A percentile compares a stretch with the other conserved stretches of the same genome.
Conservation (phyloP, 257 asterid genomes). For the Jacaranda mimosifolia region DNA sequence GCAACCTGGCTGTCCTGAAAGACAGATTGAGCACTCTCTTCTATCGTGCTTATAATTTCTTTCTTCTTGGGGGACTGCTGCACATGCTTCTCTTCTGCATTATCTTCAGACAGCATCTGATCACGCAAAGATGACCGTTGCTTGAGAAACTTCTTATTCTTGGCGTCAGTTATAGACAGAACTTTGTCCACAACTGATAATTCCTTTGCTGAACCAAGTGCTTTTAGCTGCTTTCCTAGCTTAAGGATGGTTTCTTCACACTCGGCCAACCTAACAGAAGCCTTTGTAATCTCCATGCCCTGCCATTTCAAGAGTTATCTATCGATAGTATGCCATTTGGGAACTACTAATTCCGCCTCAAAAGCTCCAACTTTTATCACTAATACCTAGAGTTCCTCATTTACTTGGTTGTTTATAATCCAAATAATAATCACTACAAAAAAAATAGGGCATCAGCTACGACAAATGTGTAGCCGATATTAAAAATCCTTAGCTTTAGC, state of each 20-base stretch:
- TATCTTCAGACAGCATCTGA: conserved; percentile 70
- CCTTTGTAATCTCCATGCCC: conserved; percentile 85
- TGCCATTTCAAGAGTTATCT: conserved; percentile 43
- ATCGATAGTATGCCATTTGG: background rate
- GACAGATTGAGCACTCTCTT: conserved; percentile 12
- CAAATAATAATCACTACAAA: background rate
- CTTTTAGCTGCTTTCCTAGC: conserved; percentile 77
- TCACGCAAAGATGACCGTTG: conserved; percentile 78
- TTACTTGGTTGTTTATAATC: background rate
- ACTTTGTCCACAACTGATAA: conserved; percentile 50
- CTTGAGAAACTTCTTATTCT: conserved; percentile 38
- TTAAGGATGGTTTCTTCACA: conserved; percentile 79
- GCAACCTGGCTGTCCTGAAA: conserved; percentile 16
- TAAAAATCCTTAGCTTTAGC: no score
- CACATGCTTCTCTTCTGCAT: conserved; percentile 26
- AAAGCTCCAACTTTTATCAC: background rate
- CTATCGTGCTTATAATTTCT: conserved; percentile 39
- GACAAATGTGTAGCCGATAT: no score
- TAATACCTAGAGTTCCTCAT: background rate
- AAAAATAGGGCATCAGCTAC: no score
- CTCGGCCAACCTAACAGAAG: conserved; percentile 79
- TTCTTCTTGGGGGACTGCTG: conserved; percentile 48
- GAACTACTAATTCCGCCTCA: background rate
- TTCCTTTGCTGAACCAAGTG: conserved; percentile 61
- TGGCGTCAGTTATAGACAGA: conserved; percentile 41